Evolutionary conservation across 75 land plant genomes (phyloP).

Genomic region (Selaginella tamariscina): DNA sequence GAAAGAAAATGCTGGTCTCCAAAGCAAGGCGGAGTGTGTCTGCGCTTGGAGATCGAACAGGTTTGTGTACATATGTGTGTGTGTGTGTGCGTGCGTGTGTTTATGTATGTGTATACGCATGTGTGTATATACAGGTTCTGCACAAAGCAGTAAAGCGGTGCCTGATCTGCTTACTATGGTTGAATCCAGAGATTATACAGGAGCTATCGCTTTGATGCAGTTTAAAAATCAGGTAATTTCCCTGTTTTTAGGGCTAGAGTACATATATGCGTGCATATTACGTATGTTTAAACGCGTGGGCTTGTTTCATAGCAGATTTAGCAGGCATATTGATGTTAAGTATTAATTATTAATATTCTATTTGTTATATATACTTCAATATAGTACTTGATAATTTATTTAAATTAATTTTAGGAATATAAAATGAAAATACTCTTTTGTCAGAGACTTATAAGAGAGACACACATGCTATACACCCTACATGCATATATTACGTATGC

Average conservation of each 20-base stretch:
- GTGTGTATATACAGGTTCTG: background rate
- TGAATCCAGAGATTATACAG: constrained; percentile 25
- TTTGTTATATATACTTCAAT: background rate
- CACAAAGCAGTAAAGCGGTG: background rate
- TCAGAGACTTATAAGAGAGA: too few relatives aligned
- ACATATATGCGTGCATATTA: too few relatives aligned
- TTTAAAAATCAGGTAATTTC: constrained; percentile 21
- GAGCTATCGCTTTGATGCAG: constrained; percentile 30
- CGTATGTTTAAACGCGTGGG: too few relatives aligned
- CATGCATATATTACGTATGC: too few relatives aligned
- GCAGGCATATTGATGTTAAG: too few relatives aligned
- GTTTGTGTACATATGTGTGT: too few relatives aligned
- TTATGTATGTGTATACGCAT: too few relatives aligned
- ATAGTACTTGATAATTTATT: too few relatives aligned
- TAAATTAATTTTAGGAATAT: background rate
- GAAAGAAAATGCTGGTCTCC: background rate
- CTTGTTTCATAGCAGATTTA: too few relatives aligned
- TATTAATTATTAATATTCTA: background rate
- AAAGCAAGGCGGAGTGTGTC: background rate
- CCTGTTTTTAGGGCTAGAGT: background rate
- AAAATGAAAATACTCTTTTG: too few relatives aligned
- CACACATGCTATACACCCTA: too few relatives aligned
- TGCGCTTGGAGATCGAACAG: background rate
- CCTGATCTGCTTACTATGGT: constrained; percentile 19
- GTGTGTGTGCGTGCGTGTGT: too few relatives aligned